Percentiles rank a stretch among this genome's conserved stretches.
phyloP scores from a whole-genome alignment of 805 yeast species.

The Ogataea haglerorum region DNA sequence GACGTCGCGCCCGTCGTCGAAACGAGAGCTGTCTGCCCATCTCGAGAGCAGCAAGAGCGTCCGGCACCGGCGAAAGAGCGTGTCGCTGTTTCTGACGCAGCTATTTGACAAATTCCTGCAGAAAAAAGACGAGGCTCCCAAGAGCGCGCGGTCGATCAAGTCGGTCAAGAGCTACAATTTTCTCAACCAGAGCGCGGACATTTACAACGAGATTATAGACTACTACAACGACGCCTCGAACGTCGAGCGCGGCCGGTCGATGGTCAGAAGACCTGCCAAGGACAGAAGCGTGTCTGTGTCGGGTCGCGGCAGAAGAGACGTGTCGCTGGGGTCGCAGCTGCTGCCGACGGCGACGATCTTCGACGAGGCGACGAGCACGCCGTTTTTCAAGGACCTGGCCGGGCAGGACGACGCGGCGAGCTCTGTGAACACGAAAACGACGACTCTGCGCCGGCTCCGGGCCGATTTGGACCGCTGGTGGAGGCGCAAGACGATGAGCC shows the following conservation, averaged over 20 bases:
- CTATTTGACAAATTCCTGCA: conserved; percentile 12
- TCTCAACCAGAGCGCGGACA: conserved; percentile 14
- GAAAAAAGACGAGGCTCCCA: conserved; percentile 5
- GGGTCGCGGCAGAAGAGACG: conserved; percentile 6
- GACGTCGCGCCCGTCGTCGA: neutral
- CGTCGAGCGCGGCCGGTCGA: conserved; percentile 13
- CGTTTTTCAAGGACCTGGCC: conserved; percentile 14
- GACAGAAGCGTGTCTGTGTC: conserved; percentile 14
- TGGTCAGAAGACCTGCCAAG: conserved; percentile 8
- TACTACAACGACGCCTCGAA: conserved; percentile 15
- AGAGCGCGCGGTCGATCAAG: conserved; percentile 8
- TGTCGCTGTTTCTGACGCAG: conserved; percentile 9
- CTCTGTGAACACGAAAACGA: conserved; percentile 8
- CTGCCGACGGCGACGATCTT: conserved; percentile 13
- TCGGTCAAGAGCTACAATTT: conserved; percentile 6
- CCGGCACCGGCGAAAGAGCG: conserved; percentile 4
- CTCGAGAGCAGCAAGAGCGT: conserved; percentile 1
- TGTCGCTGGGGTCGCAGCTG: conserved; percentile 7
- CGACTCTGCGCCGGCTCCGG: conserved; percentile 13
- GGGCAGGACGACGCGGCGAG: conserved; percentile 6
- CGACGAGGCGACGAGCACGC: conserved; percentile 20
- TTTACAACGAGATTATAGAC: conserved; percentile 20
- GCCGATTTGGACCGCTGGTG: conserved; percentile 19
- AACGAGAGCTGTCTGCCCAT: neutral
- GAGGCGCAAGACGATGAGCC: conserved; percentile 9